A percentile compares a stretch with the other conserved stretches of the same genome.
These are phyloP conservation scores for Nothophoma quercina DNA, from an alignment of 2,329 filamentous ascomycete species.

Conservation along the genomic window DNA sequence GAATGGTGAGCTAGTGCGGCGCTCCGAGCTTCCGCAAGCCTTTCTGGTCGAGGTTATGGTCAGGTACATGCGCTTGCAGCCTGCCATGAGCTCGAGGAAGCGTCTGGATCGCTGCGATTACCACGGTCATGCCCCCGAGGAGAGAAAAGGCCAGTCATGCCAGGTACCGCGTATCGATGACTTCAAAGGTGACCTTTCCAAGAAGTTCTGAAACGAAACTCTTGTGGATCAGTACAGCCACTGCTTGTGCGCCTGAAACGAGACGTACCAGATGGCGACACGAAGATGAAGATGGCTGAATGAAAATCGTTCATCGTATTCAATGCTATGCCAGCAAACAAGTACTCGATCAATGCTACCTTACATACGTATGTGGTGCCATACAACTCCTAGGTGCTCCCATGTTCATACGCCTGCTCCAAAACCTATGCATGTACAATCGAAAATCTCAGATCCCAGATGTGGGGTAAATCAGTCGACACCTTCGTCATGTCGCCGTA, in stretches of 20 bases:
- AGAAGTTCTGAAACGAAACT: too few relatives aligned
- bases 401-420: constrained; percentile 25
- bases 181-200: too few relatives aligned
- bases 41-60: constrained; percentile 14
- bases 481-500: constrained; percentile 35
- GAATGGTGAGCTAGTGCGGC: background rate
- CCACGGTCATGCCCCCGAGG: constrained; percentile 3
- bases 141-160: background rate
- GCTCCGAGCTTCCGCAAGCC: background rate
- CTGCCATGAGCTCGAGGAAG: background rate
- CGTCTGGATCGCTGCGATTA: constrained; percentile 13
- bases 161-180: background rate
- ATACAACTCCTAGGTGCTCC: constrained; percentile 6
- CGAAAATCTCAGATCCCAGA: constrained; percentile 7
- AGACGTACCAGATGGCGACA: background rate
- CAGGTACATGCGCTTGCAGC: constrained; percentile 4
- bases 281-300: too few relatives aligned
- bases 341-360: constrained; percentile 16
- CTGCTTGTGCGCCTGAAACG: background rate
- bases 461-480: constrained; percentile 5
- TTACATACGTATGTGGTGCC: constrained; percentile 16
- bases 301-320: constrained; percentile 14
- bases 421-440: constrained; percentile 34
- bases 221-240: too few relatives aligned
- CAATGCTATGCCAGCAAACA: constrained; percentile 22